Evolutionary conservation across 2,329 filamentous ascomycete genomes (phyloP).

Genomic region (Botryotinia narcissicola): DNA sequence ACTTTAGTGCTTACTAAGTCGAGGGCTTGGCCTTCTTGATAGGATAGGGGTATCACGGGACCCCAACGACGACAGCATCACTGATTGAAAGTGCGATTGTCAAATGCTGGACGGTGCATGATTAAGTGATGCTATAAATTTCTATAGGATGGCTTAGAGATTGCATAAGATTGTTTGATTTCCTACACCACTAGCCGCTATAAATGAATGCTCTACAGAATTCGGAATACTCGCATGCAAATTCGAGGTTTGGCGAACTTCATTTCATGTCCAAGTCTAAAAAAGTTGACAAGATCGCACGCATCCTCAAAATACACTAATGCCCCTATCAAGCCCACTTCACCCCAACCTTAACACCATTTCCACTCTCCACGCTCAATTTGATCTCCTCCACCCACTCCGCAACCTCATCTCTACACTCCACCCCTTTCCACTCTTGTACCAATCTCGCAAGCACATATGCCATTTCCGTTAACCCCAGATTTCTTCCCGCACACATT

Average conservation of each 20-base stretch:
- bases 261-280: neutral
- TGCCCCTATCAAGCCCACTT: neutral
- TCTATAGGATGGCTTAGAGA: neutral
- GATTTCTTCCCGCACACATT: conserved; percentile 58
- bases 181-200: neutral
- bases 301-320: neutral
- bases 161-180: neutral
- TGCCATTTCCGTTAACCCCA: conserved; percentile 12
- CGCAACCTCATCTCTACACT: neutral
- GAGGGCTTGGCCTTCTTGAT: neutral
- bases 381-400: conserved; percentile 13
- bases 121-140: neutral
- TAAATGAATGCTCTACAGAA: neutral
- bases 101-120: neutral
- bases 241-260: neutral
- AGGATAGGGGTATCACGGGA: conserved; percentile 8
- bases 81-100: neutral
- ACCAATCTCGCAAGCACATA: conserved; percentile 17
- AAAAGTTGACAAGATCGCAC: neutral
- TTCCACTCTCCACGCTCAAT: neutral
- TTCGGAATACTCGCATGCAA: neutral
- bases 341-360: neutral
- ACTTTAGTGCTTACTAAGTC: neutral
- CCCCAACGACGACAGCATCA: neutral
- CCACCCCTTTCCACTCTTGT: conserved; percentile 43